Evolutionary conservation across 164 flowering plant genomes (phyloP).

Genomic region (Protea cynaroides): DNA sequence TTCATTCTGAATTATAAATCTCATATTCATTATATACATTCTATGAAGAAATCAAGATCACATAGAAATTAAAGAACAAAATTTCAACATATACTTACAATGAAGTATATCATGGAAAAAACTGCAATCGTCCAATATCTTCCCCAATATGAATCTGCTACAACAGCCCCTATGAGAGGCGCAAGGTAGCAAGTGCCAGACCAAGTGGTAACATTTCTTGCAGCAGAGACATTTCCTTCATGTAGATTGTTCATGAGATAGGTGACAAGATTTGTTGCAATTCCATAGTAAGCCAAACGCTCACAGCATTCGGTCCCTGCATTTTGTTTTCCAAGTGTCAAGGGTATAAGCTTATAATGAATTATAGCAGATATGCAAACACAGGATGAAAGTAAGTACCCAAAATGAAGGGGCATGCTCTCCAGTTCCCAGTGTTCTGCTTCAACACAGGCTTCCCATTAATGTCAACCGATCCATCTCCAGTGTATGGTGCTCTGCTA

Average conservation of each 20-base stretch:
- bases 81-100: conserved; percentile 23
- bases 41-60: not conserved
- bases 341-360: not conserved
- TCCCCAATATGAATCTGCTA: conserved; percentile 79
- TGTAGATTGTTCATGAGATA: conserved; percentile 53
- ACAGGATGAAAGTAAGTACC: conserved; percentile 17
- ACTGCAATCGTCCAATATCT: conserved; percentile 65
- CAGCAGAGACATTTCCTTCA: conserved; percentile 61
- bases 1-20: not conserved
- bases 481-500: conserved; percentile 31
- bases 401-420: conserved; percentile 61
- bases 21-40: not conserved
- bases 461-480: conserved; percentile 65
- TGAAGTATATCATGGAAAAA: conserved; percentile 53
- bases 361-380: not conserved
- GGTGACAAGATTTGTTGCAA: conserved; percentile 58
- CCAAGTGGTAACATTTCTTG: conserved; percentile 66
- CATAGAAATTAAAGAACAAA: not conserved
- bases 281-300: conserved; percentile 63
- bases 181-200: conserved; percentile 64
- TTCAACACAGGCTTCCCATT: conserved; percentile 48
- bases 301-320: conserved; percentile 69
- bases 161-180: conserved; percentile 64
- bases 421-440: conserved; percentile 58
- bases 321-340: not conserved